Base-by-base conservation (phyloP, 2,329 filamentous ascomycete genomes). In the Colletotrichum navitas region DNA sequence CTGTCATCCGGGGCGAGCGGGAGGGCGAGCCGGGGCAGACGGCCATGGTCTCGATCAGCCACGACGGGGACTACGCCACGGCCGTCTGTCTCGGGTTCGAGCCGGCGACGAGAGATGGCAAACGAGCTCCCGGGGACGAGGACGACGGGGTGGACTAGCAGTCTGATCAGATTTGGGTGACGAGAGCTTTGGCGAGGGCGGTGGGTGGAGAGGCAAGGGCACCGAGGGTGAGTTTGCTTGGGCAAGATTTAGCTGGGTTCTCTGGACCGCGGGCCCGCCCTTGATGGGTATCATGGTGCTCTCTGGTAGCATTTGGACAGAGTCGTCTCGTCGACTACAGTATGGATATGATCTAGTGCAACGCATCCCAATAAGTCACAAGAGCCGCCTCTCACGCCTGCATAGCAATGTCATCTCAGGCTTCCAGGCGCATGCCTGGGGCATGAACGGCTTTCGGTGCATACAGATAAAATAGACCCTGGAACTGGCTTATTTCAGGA, bases 61-160 rank as follows among this genome's bases (percentile, higher is more conserved):
- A 98, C 79, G 95, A 98, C 80, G 91, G 89, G 2, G 91, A 94
- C 10, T 97, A 94, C 81, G 94, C 94, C 12, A 91, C 88, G 26
- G 92, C 92, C 8, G 85, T 91, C 1, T 93, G 91, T 74, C 74
- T 94, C 43, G 89, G 87, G n/a, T 76, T 77, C 36, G 78, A 81
- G 12, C 70, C 72, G 36, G 16, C n/a, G 54, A 14, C 26, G 24
- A 32, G 26, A 52, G 26, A 52, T 16, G 3, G 26, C 49, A 52
- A 18, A 21, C 6, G 6, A 16, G 24, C 18, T 10, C 26, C 21
- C 29, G 6, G 49, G 24, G 49, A 54, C 14, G 60, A 34, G 12
- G 61, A 32, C 16, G 47, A 43, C 12, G 12, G 21, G 7, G 39
- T 21, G 55, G 55, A 34, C n/a, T 41, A 58, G 55, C 3, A 41